Evolutionary conservation across 2,329 filamentous ascomycete genomes (phyloP).

Genomic region (Fusarium sp.): DNA sequence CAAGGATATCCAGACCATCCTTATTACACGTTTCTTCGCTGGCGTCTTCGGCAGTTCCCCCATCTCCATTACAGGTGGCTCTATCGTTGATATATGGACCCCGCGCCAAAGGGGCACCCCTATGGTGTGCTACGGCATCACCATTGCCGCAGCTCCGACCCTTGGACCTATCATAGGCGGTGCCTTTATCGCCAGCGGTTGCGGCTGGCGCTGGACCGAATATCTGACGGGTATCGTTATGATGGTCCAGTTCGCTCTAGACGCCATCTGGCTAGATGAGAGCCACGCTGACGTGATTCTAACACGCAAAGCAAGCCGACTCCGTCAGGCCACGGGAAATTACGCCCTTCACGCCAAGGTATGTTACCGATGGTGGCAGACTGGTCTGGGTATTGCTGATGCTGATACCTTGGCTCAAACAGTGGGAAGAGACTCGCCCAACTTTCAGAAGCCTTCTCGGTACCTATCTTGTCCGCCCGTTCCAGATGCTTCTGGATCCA

Average conservation of each 20-base stretch:
- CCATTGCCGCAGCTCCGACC: neutral
- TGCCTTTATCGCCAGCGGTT: neutral
- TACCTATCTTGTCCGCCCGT: conserved; percentile 3
- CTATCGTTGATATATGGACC: conserved; percentile 4
- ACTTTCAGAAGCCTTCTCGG: neutral
- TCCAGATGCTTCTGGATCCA: conserved; percentile 10
- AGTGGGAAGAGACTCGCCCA: conserved; percentile 5
- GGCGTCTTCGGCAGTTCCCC: conserved; percentile 11
- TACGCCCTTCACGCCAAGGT: conserved; percentile 5
- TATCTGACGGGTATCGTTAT: neutral
- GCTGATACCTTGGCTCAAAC: conserved; percentile 3
- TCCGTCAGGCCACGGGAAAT: conserved; percentile 9
- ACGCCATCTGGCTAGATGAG: neutral
- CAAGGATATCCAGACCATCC: conserved; percentile 9
- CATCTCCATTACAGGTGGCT: conserved; percentile 4
- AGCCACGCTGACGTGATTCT: conserved; percentile 6
- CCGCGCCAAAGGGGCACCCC: conserved; percentile 1
- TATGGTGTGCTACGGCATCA: conserved; percentile 10
- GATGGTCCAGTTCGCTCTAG: conserved; percentile 3
- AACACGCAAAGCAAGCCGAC: neutral
- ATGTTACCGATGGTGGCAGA: too few species aligned
- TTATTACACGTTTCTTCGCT: neutral
- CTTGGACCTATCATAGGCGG: conserved; percentile 3
- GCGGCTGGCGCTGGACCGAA: conserved; percentile 7
- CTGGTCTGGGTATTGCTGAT: too few species aligned